phyloP scores from a whole-genome alignment of 1,139 yeast genomes.

The Eremothecium gossypii region DNA sequence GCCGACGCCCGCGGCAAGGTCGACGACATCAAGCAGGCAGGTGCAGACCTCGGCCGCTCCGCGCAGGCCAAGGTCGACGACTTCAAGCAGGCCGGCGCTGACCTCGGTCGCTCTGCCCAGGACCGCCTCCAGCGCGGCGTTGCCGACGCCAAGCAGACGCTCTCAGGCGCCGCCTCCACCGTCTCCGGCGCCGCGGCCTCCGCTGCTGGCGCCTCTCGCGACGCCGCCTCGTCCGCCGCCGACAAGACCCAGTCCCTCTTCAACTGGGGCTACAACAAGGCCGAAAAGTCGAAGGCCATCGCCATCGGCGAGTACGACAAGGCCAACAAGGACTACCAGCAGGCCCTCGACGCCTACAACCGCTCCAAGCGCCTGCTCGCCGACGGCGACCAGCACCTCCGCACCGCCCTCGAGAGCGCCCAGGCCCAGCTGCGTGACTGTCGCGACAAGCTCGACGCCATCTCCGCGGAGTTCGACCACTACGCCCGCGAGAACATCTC shows the following conservation, averaged over 20 bases:
- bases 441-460: constrained; percentile 18
- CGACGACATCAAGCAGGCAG: constrained; percentile 1
- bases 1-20: constrained; percentile 12
- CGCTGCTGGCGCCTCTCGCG: constrained; percentile 8
- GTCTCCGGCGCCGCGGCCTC: constrained; percentile 17
- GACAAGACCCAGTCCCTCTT: constrained; percentile 21
- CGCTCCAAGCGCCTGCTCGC: constrained; percentile 15
- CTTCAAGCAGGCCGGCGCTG: constrained; percentile 6
- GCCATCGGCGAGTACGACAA: constrained; percentile 26
- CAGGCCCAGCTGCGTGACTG: constrained; percentile 17
- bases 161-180: constrained; percentile 8
- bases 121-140: constrained; percentile 1
- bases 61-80: constrained; percentile 8
- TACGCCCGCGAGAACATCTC: constrained; percentile 21
- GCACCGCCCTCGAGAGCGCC: constrained; percentile 18
- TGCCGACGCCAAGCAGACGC: constrained; percentile 6
- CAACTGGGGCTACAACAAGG: constrained; percentile 26
- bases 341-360: constrained; percentile 12
- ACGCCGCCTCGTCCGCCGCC: constrained; percentile 11
- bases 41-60: constrained; percentile 13
- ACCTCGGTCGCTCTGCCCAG: constrained; percentile 5
- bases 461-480: constrained; percentile 17
- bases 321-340: constrained; percentile 21
- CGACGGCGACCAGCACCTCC: constrained; percentile 15
- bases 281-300: constrained; percentile 26